phyloP scores from a whole-genome alignment of 495 filamentous ascomycete species.

The Neohortaea acidophila region DNA sequence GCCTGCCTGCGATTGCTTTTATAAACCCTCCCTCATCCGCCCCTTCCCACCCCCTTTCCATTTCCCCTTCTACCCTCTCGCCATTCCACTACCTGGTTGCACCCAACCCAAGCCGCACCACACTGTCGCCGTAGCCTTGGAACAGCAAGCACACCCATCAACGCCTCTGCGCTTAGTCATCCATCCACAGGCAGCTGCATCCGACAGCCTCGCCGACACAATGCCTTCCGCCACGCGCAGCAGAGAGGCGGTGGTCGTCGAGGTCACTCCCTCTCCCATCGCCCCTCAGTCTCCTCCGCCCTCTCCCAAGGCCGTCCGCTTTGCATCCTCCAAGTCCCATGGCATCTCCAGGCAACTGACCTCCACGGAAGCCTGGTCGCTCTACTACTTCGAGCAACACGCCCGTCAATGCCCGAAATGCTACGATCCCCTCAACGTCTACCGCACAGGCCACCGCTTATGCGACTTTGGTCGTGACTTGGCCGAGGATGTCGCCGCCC shows the following conservation, averaged over 20 bases:
- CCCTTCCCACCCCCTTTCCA: too few relatives aligned
- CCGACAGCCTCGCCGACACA: too few relatives aligned
- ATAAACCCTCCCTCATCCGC: too few relatives aligned
- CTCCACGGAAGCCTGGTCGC: slow-evolving; percentile 22
- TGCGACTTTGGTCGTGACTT: slow-evolving; percentile 24
- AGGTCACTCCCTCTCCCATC: slow-evolving; percentile 8
- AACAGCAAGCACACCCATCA: too few relatives aligned
- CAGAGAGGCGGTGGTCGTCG: slow-evolving; percentile 8
- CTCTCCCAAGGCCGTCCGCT: slow-evolving; percentile 10
- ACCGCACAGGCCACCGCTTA: slow-evolving; percentile 19
- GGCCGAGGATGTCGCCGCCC: slow-evolving; percentile 23
- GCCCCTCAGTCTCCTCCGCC: slow-evolving; percentile 5
- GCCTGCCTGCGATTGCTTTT: too few relatives aligned
- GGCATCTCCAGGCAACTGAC: slow-evolving; percentile 21
- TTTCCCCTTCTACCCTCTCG: too few relatives aligned
- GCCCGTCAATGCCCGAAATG: slow-evolving; percentile 23
- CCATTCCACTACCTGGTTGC: too few relatives aligned
- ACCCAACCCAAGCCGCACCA: too few relatives aligned
- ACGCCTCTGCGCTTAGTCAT: too few relatives aligned
- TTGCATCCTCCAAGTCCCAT: slow-evolving; percentile 3
- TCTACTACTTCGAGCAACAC: slow-evolving; percentile 28
- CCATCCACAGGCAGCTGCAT: too few relatives aligned
- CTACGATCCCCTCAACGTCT: slow-evolving; percentile 23
- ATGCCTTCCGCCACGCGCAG: too few relatives aligned
- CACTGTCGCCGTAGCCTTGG: too few relatives aligned